A percentile compares a stretch with the other conserved stretches of the same genome.
phyloP scores from a whole-genome alignment of 768 basidiomycete species.

The Sarcodon sp. region DNA sequence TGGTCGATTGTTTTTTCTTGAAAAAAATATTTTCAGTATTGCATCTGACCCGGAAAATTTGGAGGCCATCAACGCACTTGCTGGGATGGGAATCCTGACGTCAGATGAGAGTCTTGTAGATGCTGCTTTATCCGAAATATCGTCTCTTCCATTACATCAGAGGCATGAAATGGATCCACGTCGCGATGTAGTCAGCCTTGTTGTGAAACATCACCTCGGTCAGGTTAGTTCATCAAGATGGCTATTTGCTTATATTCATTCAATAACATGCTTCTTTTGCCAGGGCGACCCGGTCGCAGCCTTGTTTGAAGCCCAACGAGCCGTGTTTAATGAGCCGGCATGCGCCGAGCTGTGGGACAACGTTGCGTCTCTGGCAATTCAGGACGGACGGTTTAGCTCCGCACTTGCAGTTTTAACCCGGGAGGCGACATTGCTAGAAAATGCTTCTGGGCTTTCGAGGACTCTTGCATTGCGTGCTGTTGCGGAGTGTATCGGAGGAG shows the following conservation, averaged over 20 bases:
- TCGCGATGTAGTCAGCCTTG: conserved; percentile 57
- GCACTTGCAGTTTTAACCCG: conserved; percentile 34
- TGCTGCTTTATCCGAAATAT: conserved; percentile 76
- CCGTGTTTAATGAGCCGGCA: conserved; percentile 44
- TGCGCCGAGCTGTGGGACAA: conserved; percentile 32
- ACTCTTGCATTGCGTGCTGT: conserved; percentile 31
- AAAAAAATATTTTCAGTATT: conserved; percentile 36
- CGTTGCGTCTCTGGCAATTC: conserved; percentile 43
- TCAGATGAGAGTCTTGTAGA: conserved; percentile 71
- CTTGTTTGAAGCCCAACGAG: conserved; percentile 38
- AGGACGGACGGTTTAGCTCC: conserved; percentile 24
- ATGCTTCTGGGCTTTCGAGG: conserved; percentile 26
- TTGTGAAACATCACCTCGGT: conserved; percentile 60
- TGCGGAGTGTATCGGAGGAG: conserved; percentile 14
- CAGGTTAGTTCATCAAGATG: conserved; percentile 33
- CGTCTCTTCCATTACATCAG: conserved; percentile 53
- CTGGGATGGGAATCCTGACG: conserved; percentile 82
- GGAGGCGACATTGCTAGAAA: conserved; percentile 19
- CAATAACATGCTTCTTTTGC: neutral
- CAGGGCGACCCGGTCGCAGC: conserved; percentile 41
- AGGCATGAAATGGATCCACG: conserved; percentile 55
- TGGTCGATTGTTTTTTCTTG: neutral
- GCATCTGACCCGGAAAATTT: conserved; percentile 67
- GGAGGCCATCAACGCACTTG: conserved; percentile 69
- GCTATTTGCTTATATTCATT: neutral